Evolutionary conservation across 805 yeast genomes (phyloP).

Genomic region (Yarrowia sp.): DNA sequence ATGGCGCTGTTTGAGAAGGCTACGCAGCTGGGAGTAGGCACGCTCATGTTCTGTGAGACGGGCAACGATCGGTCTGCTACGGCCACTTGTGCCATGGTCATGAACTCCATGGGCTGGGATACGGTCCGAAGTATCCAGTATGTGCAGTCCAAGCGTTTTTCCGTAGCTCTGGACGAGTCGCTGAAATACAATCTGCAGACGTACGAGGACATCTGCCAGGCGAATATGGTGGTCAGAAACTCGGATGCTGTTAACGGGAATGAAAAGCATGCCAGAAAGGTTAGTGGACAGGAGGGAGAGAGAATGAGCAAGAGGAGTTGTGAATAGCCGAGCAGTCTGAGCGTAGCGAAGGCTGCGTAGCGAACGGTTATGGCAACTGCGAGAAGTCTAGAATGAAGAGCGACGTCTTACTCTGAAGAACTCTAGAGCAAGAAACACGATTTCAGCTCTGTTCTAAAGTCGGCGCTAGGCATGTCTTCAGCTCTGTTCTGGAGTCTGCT

Average conservation of each 20-base stretch:
- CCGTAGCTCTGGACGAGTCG: constrained; percentile 45
- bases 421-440: no score
- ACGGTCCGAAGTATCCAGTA: constrained; percentile 46
- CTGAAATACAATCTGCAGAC: constrained; percentile 45
- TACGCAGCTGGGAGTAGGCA: constrained; percentile 13
- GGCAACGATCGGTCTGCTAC: constrained; percentile 50
- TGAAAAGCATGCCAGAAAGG: constrained; percentile 16
- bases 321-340: not conserved
- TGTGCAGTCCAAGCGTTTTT: constrained; percentile 48
- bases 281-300: constrained; percentile 6
- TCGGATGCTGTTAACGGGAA: constrained; percentile 6
- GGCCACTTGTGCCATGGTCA: constrained; percentile 48
- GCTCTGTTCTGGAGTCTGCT: no score
- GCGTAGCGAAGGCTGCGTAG: no score
- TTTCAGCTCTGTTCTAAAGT: no score
- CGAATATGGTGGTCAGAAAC: constrained; percentile 20
- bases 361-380: no score
- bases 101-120: constrained; percentile 43
- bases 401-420: no score
- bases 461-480: no score
- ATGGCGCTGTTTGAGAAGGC: constrained; percentile 16
- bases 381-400: no score
- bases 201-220: constrained; percentile 41
- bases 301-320: not conserved
- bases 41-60: constrained; percentile 48